Conservation (phyloP, 331 rosid genomes). For the Dryas integrifolia region DNA sequence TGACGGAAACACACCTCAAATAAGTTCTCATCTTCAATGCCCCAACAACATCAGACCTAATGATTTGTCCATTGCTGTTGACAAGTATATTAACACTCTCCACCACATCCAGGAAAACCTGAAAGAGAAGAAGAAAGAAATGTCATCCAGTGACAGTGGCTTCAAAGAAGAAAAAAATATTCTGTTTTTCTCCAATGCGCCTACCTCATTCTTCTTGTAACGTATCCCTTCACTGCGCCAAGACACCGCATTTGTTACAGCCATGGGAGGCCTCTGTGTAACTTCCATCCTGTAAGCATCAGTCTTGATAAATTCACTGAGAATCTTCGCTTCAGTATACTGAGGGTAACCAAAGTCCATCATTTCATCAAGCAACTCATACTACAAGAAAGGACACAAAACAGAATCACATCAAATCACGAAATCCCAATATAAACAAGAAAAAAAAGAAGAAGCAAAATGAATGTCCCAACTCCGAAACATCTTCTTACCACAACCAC, state of each 20-base stretch:
- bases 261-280: conserved; percentile 98
- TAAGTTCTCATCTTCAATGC: conserved; percentile 98
- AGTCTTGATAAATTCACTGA: conserved; percentile 94
- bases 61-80: conserved; percentile 96
- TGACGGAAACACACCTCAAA: conserved; percentile 59
- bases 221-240: conserved; percentile 98
- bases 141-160: conserved; percentile 13
- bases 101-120: conserved; percentile 99
- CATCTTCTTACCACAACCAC: conserved; percentile 82
- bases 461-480: neutral
- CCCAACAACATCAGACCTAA: conserved; percentile 97
- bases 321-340: conserved; percentile 91
- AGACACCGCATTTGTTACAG: conserved; percentile 97
- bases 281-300: conserved; percentile 99
- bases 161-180: neutral
- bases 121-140: conserved; percentile 14
- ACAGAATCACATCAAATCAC: conserved; percentile 15
- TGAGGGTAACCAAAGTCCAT: conserved; percentile 99
- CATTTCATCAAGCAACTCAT: conserved; percentile 92
- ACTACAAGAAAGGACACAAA: conserved; percentile 46
- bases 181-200: neutral
- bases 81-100: conserved; percentile 98
- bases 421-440: neutral
- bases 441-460: neutral
- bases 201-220: conserved; percentile 96